These are phyloP conservation scores for Schizophyllum amplum DNA, from an alignment of 1,284 basidiomycete species.

Conservation along the genomic window DNA sequence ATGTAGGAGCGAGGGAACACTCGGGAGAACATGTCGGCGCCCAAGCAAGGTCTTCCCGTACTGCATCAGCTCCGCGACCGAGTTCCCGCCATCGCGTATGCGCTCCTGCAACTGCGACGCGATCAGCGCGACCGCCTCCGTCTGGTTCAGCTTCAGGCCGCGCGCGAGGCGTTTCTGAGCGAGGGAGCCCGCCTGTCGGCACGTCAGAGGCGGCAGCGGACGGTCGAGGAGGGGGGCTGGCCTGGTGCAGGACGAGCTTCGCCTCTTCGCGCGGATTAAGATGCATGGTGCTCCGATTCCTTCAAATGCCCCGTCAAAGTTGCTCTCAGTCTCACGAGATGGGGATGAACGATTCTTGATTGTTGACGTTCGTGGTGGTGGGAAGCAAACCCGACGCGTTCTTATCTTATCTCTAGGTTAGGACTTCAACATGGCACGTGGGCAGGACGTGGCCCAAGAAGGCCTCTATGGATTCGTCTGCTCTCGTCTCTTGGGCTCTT, in stretches of 20 bases:
- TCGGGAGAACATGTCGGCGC: slow-evolving; percentile 82
- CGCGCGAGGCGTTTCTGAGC: slow-evolving; percentile 94
- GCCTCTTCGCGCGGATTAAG: slow-evolving; percentile 42
- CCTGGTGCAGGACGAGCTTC: slow-evolving; percentile 47
- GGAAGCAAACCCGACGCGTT: neutral
- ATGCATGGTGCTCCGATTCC: slow-evolving; percentile 26
- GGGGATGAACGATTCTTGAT: neutral
- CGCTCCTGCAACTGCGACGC: slow-evolving; percentile 88
- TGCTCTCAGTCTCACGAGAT: too few relatives aligned
- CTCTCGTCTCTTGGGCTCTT: too few relatives aligned
- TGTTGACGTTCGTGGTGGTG: neutral
- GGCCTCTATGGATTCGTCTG: too few relatives aligned
- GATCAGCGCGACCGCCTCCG: slow-evolving; percentile 88
- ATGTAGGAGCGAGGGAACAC: slow-evolving; percentile 59
- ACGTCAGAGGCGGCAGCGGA: slow-evolving; percentile 3
- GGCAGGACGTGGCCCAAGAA: too few relatives aligned
- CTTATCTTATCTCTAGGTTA: neutral
- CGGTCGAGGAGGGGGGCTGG: slow-evolving; percentile 11
- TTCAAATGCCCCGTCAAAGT: too few relatives aligned
- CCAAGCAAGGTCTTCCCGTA: slow-evolving; percentile 87
- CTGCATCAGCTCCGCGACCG: slow-evolving; percentile 88
- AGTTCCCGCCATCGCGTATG: slow-evolving; percentile 89
- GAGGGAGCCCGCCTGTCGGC: slow-evolving; percentile 63
- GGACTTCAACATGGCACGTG: too few relatives aligned
- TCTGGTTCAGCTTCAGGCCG: slow-evolving; percentile 79